Evolutionary conservation across 148 eudicot genomes (phyloP), one percentile per base, ranked within the genome.

Genomic region (Diospyros kaki): DNA sequence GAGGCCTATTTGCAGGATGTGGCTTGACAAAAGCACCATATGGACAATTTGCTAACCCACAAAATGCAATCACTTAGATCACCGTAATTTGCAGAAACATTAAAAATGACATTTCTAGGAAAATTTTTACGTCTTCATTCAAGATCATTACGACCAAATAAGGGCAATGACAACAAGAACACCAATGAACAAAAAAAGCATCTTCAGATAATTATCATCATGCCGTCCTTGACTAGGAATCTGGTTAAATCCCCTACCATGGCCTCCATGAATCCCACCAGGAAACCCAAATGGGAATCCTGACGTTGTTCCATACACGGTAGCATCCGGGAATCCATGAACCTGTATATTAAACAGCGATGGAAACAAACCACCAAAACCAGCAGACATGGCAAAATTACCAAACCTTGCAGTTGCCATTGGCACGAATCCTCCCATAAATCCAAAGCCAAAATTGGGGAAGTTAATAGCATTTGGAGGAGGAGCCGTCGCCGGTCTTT

Each of bases 401-500:
- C 88, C 88, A 65, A 88, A 83, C 56, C 87, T 76, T 18, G 89
- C 92, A 74, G 86, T 79, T 0, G 86, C 88, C 82, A 84, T 78
- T 2, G 96, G 96, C 64, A 89, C 75, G 58, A 87, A 89, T 52
- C 91, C 93, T 2, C 89, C 89, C 71, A 85, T 75, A 9, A 83
- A 72, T 15, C 97, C 89, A 46, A 88, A 81, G 64, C 88, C 84
- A 5, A 86, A 38, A 79, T 83, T 81, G 9, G 87, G 60, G 55
- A 87, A 89, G 56, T 78, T 74, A 59, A 67, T 75, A 17, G 73
- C 75, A 4, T 82, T 87, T 0, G 88, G 83, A 9, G 87, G 83
- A 2, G 84, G 94, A 44, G 90, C 89, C 9, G 94, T 88, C n/a
- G 85, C 87, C 3, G 92, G 97, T 38, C 94, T 81, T 70, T 86